Conservation (phyloP, 352 stramenopile species). For the Lagenidium giganteum region DNA sequence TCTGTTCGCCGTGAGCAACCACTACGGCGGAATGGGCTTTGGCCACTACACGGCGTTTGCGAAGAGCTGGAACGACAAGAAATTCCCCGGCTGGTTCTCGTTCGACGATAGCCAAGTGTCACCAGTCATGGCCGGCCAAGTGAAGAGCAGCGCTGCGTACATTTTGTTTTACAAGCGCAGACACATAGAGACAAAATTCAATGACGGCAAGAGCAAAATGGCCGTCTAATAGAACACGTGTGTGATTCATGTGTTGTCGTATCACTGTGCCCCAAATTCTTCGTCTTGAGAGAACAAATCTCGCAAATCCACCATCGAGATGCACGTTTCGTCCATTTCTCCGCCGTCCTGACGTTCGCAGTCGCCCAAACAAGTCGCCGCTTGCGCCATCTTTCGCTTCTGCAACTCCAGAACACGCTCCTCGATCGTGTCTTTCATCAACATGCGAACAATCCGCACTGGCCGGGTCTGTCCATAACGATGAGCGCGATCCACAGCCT, state of each 20-base stretch:
- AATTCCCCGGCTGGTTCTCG: constrained; percentile 72
- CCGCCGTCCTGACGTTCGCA: too few species aligned
- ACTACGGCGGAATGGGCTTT: constrained; percentile 87
- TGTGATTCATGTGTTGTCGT: too few species aligned
- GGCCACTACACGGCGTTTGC: constrained; percentile 89
- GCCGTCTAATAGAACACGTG: too few species aligned
- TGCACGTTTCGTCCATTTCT: too few species aligned
- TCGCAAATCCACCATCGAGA: too few species aligned
- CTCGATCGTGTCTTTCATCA: constrained; percentile 88
- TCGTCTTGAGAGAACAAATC: too few species aligned
- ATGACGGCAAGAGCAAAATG: too few species aligned
- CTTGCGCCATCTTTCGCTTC: constrained; percentile 81
- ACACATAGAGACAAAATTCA: constrained; percentile 25
- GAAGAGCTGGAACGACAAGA: constrained; percentile 57
- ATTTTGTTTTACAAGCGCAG: constrained; percentile 88
- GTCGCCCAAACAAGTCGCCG: constrained; percentile 70
- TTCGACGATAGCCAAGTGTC: constrained; percentile 83
- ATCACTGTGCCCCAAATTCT: too few species aligned
- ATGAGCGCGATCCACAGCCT: constrained; percentile 87
- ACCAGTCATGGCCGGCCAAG: constrained; percentile 38
- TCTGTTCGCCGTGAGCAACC: constrained; percentile 87
- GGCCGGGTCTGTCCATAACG: constrained; percentile 75
- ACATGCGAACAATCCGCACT: constrained; percentile 77
- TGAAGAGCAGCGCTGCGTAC: constrained; percentile 82
- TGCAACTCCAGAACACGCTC: constrained; percentile 87